Evolutionary conservation across 345 rosid genomes (phyloP), one percentile per base, ranked within the genome.

Genomic region (Populus pruinosa): DNA sequence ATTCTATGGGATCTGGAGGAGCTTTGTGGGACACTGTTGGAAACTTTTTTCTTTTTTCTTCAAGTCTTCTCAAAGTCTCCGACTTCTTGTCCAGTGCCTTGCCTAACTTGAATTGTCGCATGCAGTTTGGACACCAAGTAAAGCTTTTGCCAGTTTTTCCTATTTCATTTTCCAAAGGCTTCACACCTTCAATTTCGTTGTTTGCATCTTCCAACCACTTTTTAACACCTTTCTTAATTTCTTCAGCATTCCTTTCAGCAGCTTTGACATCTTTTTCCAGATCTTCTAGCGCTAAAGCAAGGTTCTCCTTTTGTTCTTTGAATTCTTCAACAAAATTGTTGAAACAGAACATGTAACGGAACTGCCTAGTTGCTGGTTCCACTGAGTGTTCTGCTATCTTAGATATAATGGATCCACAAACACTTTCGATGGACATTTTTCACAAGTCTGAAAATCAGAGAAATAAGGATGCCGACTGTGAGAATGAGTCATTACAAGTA

Each of bases 261-360:
- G 6, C 69, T 3, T 29, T n/a, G 21, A 61, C 61, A 6, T 3
- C 21, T 3, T 29, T 12, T 41, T 62, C 6, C 70, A 77, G 70
- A 59, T 17, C 23, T 17, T 59, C 1, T 23, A n/a, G n/a, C n/a
- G 27, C 29, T 16, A 23, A 27, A 23, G 33, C 5, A 16, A 61
- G 31, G 6, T 29, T 71, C 29, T n/a, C 0, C 21, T 13, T 5
- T 23, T 44, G 33, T 20, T 65, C 18, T 1, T 49, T 29, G 4
- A 75, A 43, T n/a, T 75, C 78, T 41, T 65, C 47, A 65, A 75
- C 27, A 33, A 75, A 44, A 29, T 14, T 75, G 8, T 47, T 65
- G 41, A 66, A 75, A 33, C 65, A 36, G 38, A 65, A 75, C 9
- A 66, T 20, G 18, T 47, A 50, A 27, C 63, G 49, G 12, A 75